Evolutionary conservation across 768 basidiomycete species (phyloP), one percentile per base, ranked within the genome.

Genomic region (Pleurotus giganteus): DNA sequence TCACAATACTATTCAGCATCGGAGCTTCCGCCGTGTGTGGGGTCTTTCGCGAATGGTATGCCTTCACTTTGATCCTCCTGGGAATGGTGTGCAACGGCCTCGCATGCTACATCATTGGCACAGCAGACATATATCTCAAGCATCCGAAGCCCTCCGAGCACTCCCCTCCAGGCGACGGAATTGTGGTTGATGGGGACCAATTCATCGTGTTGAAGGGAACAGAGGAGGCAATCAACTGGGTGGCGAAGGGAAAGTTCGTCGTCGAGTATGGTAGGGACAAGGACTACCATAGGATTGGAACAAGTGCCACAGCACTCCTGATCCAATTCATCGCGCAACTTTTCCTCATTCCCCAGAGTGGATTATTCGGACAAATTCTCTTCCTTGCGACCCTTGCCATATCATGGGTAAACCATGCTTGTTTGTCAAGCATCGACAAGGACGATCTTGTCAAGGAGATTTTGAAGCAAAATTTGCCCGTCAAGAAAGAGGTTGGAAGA

Each of bases 261-360:
- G 24, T 70, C 39, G 31, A 58, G 1, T 60, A 60, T 54, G 31
- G 50, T 1, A 26, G 60, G 13, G 32, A 65, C 2, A 58, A 58
- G 2, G 53, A 31, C 9, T 64, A 65, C 52, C n/a, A 59, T n/a
- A 11, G 1, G n/a, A 51, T 71, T 43, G 67, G 72, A 36, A 31
- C 60, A 19, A 65, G 60, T 46, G 60, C 66, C 13, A 51, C 65
- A 37, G 52, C 71, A 9, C 58, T 69, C 43, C 60, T 66, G 19
- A 19, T 60, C 24, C 72, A 73, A 23, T 71, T 69, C 61, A 5
- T 72, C 23, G 47, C 63, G 21, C 71, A 73, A 54, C 60, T 72
- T 2, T 60, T 72, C 42, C 62, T 72, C 34, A 69, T 70, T 19
- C 69, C 69, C 1, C 66, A 69, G 26, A 67, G 64, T 21, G 57